Evolutionary conservation across 2,329 filamentous ascomycete species (phyloP).

Genomic region (Sporothrix mexicana): DNA sequence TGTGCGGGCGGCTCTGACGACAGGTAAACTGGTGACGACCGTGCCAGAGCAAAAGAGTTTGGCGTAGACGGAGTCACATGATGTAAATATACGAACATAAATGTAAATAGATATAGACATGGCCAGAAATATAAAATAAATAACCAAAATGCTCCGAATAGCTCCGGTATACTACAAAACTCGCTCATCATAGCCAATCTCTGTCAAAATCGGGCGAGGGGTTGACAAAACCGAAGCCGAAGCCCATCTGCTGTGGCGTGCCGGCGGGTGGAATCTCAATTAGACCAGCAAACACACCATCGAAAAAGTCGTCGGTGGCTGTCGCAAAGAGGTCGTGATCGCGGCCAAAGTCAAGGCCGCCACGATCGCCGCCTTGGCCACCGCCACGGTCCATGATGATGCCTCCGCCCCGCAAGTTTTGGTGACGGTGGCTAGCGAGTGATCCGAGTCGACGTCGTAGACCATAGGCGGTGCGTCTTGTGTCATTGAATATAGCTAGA

Average conservation of each 20-base stretch:
- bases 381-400: neutral
- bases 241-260: neutral
- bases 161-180: too few relatives aligned
- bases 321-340: neutral
- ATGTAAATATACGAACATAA: neutral
- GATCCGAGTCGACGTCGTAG: constrained; percentile 7
- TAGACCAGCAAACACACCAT: constrained; percentile 8
- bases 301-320: constrained; percentile 20
- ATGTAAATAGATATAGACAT: neutral
- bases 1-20: constrained; percentile 23
- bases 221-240: neutral
- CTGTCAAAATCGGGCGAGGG: constrained; percentile 12
- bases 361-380: neutral
- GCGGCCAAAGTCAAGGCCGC: neutral
- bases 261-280: constrained; percentile 7
- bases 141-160: neutral
- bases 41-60: constrained; percentile 30
- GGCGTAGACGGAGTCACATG: neutral
- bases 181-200: neutral
- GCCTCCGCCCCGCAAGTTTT: neutral
- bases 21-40: constrained; percentile 22
- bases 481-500: constrained; percentile 33
- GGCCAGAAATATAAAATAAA: neutral
- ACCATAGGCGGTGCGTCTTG: constrained; percentile 32
- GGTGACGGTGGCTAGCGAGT: neutral